Evolutionary conservation across 495 filamentous ascomycete species (phyloP), one percentile per base, ranked within the genome.

Genomic region (Lentithecium fluviatile): DNA sequence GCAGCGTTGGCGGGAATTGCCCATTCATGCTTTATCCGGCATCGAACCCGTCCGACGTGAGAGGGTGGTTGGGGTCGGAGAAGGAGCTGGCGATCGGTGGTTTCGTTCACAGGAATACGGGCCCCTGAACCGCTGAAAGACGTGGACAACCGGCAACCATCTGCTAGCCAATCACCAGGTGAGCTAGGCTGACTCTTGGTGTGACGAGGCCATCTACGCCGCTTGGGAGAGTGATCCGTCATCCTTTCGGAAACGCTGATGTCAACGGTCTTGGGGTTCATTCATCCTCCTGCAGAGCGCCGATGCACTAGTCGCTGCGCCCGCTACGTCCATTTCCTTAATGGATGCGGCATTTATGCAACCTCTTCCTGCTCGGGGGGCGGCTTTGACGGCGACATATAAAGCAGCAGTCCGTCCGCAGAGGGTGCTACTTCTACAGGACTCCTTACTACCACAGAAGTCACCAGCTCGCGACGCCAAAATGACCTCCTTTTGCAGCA

Each of bases 401-500:
- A 56, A 56, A 56, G 52, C 21, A 13, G 29, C 24, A 46, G 19
- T 46, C 19, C 12, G 38, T 46, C 23, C 10, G 10, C 7, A 56
- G 37, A 56, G 40, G 21, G 25, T 45, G 38, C 40, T 56, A 46
- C 52, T 45, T 45, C 38, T 45, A 45, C 32, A 21, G 21, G 26
- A 56, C 40, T 45, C 25, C 52, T 56, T 38, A 56, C 20, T 25
- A 21, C 52, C 3, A 32, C 4, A 32, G 29, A 32, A 32, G 29
- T 10, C 29, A 32, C 29, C 24, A 56, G 40, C 20, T 56, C 12
- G 12, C 52, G 19, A 46, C 38, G 20, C 52, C 19, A 34, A 56
- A 56, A 56, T 56, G 24, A 38, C 24, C 52, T 56, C 25, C 52
- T 56, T 38, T 56, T 56, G 24, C 24, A 56, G 37, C 24, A 46